Evolutionary conservation across 2,329 filamentous ascomycete species (phyloP).

Genomic region (Golovinomyces cichoracearum): DNA sequence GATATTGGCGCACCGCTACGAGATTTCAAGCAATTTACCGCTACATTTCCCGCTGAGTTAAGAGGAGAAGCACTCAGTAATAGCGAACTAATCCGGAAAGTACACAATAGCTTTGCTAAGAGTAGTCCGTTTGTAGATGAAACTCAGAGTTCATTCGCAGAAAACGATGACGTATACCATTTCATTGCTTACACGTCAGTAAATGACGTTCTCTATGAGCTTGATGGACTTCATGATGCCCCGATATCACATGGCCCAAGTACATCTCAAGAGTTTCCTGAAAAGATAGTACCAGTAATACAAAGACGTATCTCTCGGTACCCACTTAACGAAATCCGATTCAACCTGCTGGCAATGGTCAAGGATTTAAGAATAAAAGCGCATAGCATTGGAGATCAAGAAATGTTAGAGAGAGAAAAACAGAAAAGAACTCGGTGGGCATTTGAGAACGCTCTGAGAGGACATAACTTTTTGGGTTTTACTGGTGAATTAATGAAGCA

Average conservation of each 20-base stretch:
- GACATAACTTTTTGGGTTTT: conserved; percentile 93
- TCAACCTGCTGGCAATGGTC: conserved; percentile 86
- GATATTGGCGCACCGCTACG: conserved; percentile 33
- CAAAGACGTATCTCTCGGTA: conserved; percentile 65
- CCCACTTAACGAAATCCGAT: conserved; percentile 65
- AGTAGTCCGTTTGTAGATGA: conserved; percentile 79
- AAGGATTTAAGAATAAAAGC: conserved; percentile 56
- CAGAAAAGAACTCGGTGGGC: conserved; percentile 65
- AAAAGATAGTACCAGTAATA: conserved; percentile 64
- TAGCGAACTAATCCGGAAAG: conserved; percentile 30
- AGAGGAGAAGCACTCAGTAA: conserved; percentile 47
- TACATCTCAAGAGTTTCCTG: conserved; percentile 42
- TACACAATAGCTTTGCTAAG: conserved; percentile 50
- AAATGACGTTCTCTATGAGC: conserved; percentile 61
- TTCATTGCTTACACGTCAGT: conserved; percentile 87
- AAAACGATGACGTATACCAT: conserved; percentile 83
- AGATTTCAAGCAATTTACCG: conserved; percentile 48
- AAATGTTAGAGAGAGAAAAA: conserved; percentile 55
- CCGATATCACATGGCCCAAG: conserved; percentile 74
- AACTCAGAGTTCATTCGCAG: conserved; percentile 42
- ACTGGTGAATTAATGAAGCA: conserved; percentile 72
- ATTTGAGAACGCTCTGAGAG: conserved; percentile 78
- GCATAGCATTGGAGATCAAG: conserved; percentile 55
- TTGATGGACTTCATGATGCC: conserved; percentile 79
- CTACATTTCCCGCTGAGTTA: conserved; percentile 38